These are phyloP conservation scores for Casuarina glauca DNA, from an alignment of 306 rosid genomes.

Conservation along the genomic window DNA sequence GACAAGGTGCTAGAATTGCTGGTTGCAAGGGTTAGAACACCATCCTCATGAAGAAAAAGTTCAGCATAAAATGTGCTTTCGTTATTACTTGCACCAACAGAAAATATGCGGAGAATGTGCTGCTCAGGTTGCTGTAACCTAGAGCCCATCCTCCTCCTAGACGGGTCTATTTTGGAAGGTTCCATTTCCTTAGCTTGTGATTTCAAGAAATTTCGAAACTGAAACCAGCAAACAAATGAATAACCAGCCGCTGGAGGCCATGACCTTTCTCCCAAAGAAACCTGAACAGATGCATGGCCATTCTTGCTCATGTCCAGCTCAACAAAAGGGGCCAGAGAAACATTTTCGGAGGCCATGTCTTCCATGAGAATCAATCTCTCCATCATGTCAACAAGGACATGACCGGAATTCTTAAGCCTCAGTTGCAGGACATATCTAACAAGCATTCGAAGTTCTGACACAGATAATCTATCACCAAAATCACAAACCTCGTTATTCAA, in stretches of 20 bases:
- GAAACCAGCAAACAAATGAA: constrained; percentile 99
- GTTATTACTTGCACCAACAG: constrained; percentile 83
- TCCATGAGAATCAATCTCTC: constrained; percentile 77
- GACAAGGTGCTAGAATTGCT: constrained; percentile 81
- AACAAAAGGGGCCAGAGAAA: constrained; percentile 87
- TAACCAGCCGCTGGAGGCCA: constrained; percentile 99
- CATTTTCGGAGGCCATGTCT: constrained; percentile 74
- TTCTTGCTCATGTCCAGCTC: constrained; percentile 94
- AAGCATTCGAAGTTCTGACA: constrained; percentile 78
- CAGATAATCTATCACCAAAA: constrained; percentile 72
- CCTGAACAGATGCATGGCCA: constrained; percentile 98
- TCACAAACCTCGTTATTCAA: constrained; percentile 25
- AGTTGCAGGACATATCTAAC: constrained; percentile 76
- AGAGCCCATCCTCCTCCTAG: constrained; percentile 56
- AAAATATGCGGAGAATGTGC: constrained; percentile 67
- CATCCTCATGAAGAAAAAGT: constrained; percentile 95
- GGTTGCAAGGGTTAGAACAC: constrained; percentile 92
- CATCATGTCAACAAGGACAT: constrained; percentile 83
- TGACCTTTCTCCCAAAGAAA: constrained; percentile 97
- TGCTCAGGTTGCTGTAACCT: constrained; percentile 55
- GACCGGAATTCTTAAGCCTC: constrained; percentile 82
- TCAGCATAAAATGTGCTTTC: constrained; percentile 80
- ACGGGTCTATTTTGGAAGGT: constrained; percentile 58
- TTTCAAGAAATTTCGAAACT: constrained; percentile 76
- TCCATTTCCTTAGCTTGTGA: constrained; percentile 70